Base-by-base conservation (phyloP, 768 basidiomycete species). In the Mrakia frigida region DNA sequence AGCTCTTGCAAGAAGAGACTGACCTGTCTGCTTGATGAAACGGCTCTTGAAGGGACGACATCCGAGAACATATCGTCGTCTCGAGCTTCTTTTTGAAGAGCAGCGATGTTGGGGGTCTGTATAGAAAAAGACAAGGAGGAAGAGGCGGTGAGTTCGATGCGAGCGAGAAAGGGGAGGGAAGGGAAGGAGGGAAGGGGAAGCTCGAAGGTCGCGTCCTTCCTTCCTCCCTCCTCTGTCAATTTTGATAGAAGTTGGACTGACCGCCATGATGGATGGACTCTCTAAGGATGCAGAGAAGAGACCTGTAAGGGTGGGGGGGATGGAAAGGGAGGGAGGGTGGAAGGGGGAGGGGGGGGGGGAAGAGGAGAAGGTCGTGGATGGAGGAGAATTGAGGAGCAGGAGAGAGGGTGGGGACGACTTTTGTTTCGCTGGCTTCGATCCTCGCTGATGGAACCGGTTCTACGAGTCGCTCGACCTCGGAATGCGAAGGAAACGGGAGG, bases 41-140 rank as follows among this genome's bases (percentile, higher is more conserved):
- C 73, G 31, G 73, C 73, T 33, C 73, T 43, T 2, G 73, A 74
- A 9, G 73, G 73, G 7, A 74, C 73, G 31, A 74, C 73, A 60
- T 74, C 73, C n/a, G 73, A 74, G 21, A 74, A 61, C 73, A 74
- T 74, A 63, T 74, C 73, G 41, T 74, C 73, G 23, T 74, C 73
- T 31, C 63, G 41, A 25, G 41, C 46, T 41, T 74, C 61, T 28
- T 65, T 61, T 41, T 74, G 60, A 1, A 74, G n/a, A 5, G 73
- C 73, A 31, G 61, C 73, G 28, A 74, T 63, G 31, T 61, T 65
- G 23, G 61, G 43, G 43, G 61, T 61, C 41, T 63, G 25, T 2
- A 23, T 1, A 43, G 33, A 14, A 33, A 39, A 59, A 39, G 21
- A 10, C 1, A 61, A 56, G 56, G 37, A 65, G 31, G 56, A n/a